Percentiles rank a stretch among this genome's conserved stretches.
Conservation (phyloP, 2,329 filamentous ascomycete species). For the Fonsecaea pugnacius region DNA sequence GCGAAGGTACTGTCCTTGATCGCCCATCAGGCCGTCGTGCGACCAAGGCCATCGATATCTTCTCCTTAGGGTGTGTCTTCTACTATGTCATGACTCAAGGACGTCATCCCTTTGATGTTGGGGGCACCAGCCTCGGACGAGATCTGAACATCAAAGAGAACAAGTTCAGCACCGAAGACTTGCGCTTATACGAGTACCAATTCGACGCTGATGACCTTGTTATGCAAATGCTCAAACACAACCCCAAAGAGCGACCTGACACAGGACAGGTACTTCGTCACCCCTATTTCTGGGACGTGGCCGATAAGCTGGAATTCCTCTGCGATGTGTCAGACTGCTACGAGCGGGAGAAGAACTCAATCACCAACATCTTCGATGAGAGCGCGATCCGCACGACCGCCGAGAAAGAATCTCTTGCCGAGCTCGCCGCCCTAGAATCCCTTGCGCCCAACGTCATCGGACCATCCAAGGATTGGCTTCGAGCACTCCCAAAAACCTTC, state of each 20-base stretch:
- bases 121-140: conserved; percentile 83
- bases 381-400: conserved; percentile 31
- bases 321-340: conserved; percentile 97
- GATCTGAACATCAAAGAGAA: conserved; percentile 97
- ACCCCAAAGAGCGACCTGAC: conserved; percentile 69
- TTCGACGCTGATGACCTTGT: conserved; percentile 89
- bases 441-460: conserved; percentile 55
- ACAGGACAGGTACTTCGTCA: conserved; percentile 83
- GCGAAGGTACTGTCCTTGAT: conserved; percentile 59
- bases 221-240: conserved; percentile 72
- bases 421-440: conserved; percentile 57
- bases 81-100: conserved; percentile 97
- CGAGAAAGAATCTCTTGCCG: conserved; percentile 39
- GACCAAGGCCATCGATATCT: conserved; percentile 95
- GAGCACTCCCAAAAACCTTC: conserved; percentile 75
- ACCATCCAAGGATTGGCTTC: conserved; percentile 70
- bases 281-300: conserved; percentile 93
- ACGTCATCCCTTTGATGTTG: conserved; percentile 89
- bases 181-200: conserved; percentile 79
- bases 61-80: conserved; percentile 96
- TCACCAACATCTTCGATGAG: conserved; percentile 35
- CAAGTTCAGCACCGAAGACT: conserved; percentile 70
- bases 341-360: conserved; percentile 72
- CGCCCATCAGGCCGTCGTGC: conserved; percentile 72
- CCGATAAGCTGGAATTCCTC: conserved; percentile 88